Conservation (phyloP, 139 green algal genomes). For the Coccomyxa sp. region DNA sequence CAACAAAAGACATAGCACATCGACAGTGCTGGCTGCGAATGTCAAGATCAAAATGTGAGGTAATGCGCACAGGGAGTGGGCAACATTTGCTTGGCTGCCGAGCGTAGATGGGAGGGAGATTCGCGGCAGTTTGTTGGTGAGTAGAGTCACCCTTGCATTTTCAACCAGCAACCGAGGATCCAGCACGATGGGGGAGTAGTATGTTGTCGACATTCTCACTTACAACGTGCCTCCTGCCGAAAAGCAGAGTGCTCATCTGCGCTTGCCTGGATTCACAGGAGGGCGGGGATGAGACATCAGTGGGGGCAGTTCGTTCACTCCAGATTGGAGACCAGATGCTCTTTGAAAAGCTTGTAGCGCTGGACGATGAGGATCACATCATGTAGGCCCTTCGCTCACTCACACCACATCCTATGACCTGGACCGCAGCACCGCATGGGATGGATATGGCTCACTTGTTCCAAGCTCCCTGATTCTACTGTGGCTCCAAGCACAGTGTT, state of each 20-base stretch:
- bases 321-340: background rate
- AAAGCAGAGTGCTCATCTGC: background rate
- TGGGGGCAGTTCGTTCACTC: background rate
- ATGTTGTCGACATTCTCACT: background rate
- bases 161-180: no score
- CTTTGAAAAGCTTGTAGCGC: background rate
- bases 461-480: background rate
- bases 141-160: no score
- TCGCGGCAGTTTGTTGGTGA: background rate
- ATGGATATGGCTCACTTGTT: background rate
- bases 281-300: background rate
- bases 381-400: background rate
- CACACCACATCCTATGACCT: background rate
- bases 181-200: background rate
- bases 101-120: background rate
- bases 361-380: background rate
- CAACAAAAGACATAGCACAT: no score
- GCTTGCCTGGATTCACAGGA: background rate
- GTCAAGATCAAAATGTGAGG: no score
- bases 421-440: background rate
- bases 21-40: no score
- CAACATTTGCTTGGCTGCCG: background rate
- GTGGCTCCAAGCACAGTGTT: no score
- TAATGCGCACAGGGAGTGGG: background rate
- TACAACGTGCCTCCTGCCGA: background rate